Evolutionary conservation across 768 basidiomycete genomes (phyloP).

Genomic region (Suillus occidentalis): DNA sequence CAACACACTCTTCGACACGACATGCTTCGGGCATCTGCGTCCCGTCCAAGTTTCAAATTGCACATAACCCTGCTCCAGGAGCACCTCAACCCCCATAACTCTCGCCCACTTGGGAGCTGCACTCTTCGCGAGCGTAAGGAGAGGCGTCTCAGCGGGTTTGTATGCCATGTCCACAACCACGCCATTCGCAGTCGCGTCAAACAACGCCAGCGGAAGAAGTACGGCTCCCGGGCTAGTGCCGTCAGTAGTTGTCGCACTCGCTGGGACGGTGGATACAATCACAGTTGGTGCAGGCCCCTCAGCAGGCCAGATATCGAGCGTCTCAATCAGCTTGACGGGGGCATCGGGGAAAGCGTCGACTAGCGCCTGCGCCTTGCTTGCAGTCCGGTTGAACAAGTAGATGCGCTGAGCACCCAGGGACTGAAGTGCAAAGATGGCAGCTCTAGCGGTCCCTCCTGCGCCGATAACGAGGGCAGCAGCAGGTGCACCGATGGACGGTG

Average conservation of each 20-base stretch:
- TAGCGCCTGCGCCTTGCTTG: conserved; percentile 68
- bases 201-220: conserved; percentile 55
- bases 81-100: conserved; percentile 80
- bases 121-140: conserved; percentile 65
- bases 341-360: conserved; percentile 65
- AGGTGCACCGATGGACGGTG: conserved; percentile 35
- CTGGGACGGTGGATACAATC: conserved; percentile 89
- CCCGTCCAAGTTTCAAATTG: conserved; percentile 87
- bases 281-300: conserved; percentile 56
- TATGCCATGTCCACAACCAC: conserved; percentile 95
- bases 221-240: conserved; percentile 39
- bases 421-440: conserved; percentile 88
- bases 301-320: conserved; percentile 53
- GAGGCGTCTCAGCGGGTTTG: conserved; percentile 80
- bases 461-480: conserved; percentile 82
- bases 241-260: conserved; percentile 50
- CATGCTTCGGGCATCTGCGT: conserved; percentile 50
- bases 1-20: conserved; percentile 50
- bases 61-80: conserved; percentile 85
- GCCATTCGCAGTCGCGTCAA: conserved; percentile 58
- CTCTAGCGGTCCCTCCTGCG: conserved; percentile 92
- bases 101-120: conserved; percentile 56
- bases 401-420: conserved; percentile 65
- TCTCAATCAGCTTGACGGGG: conserved; percentile 58
- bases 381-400: conserved; percentile 88